phyloP scores from a whole-genome alignment of 2,329 filamentous ascomycete species.

The Trichocomaceae sp. region DNA sequence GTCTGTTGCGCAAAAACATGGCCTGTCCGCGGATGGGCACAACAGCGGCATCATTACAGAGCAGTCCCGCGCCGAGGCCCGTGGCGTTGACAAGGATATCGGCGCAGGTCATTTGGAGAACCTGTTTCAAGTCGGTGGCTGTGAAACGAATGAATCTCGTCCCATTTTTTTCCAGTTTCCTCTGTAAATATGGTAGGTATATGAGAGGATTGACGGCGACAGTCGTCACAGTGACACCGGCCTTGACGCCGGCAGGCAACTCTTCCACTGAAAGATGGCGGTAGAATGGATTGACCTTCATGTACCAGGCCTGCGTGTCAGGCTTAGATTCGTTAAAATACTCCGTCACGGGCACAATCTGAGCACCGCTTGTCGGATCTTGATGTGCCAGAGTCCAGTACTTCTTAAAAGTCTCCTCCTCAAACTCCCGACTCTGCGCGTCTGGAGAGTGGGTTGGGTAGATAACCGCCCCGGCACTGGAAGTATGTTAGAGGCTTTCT shows the following conservation, averaged over 20 bases:
- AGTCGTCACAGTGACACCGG: neutral
- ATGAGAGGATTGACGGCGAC: neutral
- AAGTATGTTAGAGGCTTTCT: neutral
- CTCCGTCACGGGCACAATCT: neutral
- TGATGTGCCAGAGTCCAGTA: neutral
- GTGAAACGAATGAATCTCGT: neutral
- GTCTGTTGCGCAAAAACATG: neutral
- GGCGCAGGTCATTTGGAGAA: neutral
- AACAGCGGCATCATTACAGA: neutral
- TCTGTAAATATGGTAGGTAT: neutral
- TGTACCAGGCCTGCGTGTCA: neutral
- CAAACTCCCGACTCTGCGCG: neutral
- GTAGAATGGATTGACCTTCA: neutral
- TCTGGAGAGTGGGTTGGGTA: neutral
- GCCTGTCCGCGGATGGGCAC: neutral
- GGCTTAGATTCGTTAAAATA: neutral
- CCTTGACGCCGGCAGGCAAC: neutral
- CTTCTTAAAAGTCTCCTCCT: neutral
- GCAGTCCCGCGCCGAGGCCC: neutral
- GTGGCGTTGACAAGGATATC: neutral
- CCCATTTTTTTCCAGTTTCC: neutral
- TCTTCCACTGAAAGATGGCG: neutral
- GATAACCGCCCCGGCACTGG: neutral
- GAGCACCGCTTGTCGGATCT: neutral
- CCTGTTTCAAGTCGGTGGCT: neutral